Evolutionary conservation across 1,284 basidiomycete genomes (phyloP).

Genomic region (Grifola frondosa): DNA sequence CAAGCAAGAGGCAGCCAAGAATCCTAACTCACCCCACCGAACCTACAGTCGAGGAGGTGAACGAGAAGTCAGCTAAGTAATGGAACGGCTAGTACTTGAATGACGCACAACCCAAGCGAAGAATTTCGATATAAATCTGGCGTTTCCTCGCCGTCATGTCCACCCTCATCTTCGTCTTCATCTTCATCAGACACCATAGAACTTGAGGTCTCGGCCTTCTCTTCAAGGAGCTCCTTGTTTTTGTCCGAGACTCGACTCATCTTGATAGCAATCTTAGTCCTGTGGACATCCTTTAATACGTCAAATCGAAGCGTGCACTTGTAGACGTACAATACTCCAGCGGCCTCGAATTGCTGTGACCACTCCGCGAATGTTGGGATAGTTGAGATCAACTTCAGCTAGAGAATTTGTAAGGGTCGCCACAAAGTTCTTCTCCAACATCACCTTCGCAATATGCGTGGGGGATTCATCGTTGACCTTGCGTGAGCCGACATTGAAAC

Average conservation of each 20-base stretch:
- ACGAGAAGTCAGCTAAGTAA: too few species aligned
- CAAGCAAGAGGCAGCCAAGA: not conserved
- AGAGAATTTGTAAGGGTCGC: constrained; percentile 85
- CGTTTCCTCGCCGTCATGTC: constrained; percentile 70
- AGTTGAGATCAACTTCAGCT: constrained; percentile 94
- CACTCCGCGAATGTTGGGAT: constrained; percentile 86
- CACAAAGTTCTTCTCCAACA: constrained; percentile 98
- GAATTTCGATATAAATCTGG: constrained; percentile 97
- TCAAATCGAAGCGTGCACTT: not conserved
- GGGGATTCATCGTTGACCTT: constrained; percentile 79
- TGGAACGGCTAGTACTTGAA: too few species aligned
- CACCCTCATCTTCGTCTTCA: constrained; percentile 50
- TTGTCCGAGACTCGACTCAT: constrained; percentile 86
- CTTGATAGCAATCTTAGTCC: constrained; percentile 95
- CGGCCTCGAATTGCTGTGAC: constrained; percentile 83
- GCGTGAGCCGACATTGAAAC: constrained; percentile 56
- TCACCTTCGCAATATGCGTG: constrained; percentile 93
- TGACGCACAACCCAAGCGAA: constrained; percentile 86
- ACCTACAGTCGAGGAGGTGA: constrained; percentile 44
- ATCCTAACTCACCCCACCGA: constrained; percentile 68
- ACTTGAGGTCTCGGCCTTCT: constrained; percentile 55
- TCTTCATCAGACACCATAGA: constrained; percentile 65
- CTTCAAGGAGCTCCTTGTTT: constrained; percentile 55
- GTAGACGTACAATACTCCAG: constrained; percentile 81
- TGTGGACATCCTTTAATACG: constrained; percentile 30